Base-by-base conservation (phyloP, 225 moss, liverwort and hornwort species). In the Pseudisothecium myosuroides region DNA sequence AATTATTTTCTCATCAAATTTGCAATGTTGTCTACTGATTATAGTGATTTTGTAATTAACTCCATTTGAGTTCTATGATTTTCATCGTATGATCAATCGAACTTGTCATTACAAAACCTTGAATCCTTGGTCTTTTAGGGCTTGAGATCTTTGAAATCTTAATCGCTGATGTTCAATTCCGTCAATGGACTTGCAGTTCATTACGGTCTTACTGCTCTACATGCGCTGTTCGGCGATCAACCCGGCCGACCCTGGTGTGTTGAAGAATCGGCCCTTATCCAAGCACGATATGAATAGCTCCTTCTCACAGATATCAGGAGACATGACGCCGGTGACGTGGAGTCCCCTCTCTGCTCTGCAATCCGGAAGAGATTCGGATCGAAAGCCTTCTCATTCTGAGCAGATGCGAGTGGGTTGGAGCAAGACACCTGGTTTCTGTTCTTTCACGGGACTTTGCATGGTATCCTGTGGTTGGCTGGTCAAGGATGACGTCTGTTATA, bases 221-320 rank as follows among this genome's bases (percentile, higher is more conserved):
- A 64, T 95, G 75, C 98, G 97, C 67, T 99, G 96, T 56, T 96
- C 97, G 83, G 98, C 96, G 68, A 99, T 99, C 88, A 96, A 99
- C 49, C 97, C 96, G 84, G 97, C 97, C 82, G 98, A 99, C 83
- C 93, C 94, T 66, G 96, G 96, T 50, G 97, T 96, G 5, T 93
- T 96, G 87, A 94, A 90, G 84, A 94, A 94, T 83, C 95, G 84
- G 64, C 95, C 93, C 85, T 90, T 93, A 81, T 94, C 93, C 66
- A 95, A 92, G 89, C 90, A 94, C 73, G 93, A 89, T 71, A 88
- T 89, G 81, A 97, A 97, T 63, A 91, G 91, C 61, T 95, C 92
- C 59, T 94, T 95, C 85, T 95, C 94, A 22, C 93, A 95, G 89
- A 90, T 85, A 37, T 95, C 96, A 47, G 91, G 87, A 58, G 93